phyloP scores from a whole-genome alignment of 148 eudicot species.

The Cornus controversa region DNA sequence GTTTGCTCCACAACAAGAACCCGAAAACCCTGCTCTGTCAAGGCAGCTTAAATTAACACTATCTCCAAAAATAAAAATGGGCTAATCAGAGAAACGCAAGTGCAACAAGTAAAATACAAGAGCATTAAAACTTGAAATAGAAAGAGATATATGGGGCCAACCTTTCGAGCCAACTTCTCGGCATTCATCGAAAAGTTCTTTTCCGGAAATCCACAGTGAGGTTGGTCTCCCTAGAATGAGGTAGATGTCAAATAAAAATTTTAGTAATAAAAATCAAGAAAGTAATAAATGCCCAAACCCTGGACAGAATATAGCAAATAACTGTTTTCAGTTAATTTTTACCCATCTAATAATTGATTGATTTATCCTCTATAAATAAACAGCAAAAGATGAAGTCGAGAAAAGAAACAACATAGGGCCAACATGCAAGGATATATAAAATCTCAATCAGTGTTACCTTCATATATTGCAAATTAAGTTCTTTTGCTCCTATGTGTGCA shows the following conservation, averaged over 20 bases:
- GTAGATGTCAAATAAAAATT: constrained; percentile 8
- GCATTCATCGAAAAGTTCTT: constrained; percentile 78
- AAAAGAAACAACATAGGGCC: neutral
- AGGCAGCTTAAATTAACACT: constrained; percentile 10
- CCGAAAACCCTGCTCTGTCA: constrained; percentile 75
- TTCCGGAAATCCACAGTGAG: constrained; percentile 99
- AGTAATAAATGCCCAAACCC: neutral
- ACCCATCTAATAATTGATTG: neutral
- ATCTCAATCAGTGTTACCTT: constrained; percentile 47
- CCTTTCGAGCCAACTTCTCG: constrained; percentile 95
- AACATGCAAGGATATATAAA: neutral
- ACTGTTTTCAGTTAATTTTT: neutral
- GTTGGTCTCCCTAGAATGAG: constrained; percentile 81
- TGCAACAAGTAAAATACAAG: constrained; percentile 2
- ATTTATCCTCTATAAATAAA: neutral
- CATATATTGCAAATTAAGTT: constrained; percentile 97
- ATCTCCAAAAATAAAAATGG: neutral
- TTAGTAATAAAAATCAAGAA: neutral
- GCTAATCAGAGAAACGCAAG: constrained; percentile 5
- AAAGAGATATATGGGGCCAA: constrained; percentile 19
- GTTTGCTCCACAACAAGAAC: constrained; percentile 99
- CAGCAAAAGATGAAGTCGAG: too few relatives aligned
- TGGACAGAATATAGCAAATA: neutral
- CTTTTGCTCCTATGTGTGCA: constrained; percentile 94
- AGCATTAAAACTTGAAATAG: neutral